Base-by-base conservation (phyloP, 169 alveolate species). In the Plasmodium gaboni region DNA sequence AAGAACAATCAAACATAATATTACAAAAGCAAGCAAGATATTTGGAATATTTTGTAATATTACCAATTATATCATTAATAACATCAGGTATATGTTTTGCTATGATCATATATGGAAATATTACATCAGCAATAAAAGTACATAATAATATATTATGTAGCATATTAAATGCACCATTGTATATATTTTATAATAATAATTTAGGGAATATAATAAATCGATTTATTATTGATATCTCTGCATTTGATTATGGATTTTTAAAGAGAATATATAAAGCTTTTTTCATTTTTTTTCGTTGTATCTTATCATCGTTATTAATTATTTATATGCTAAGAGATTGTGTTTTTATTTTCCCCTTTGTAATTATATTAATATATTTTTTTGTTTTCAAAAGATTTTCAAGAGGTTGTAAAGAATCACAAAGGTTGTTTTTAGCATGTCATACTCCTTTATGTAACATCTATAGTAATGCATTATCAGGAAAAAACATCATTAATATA, bases 361-460 rank as follows among this genome's bases (percentile, higher is more conserved):
- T 88, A 44, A 26, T 74, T 51, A 10, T 88, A 24, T 59, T 92
- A 87, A 38, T 73, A 9, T 15, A 87, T 57, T 76, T 64, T 63
- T 61, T 76, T 64, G 89, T 76, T 76, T 76, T 76, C 65, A 63
- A 65, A 63, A 76, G 61, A 71, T 92, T n/a, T 61, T 92, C 80
- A 6, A 64, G 32, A 74, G 89, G 93, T 13, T 92, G 89, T 87
- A 92, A 92, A 86, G 95, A 92, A 68, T 93, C 93, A 6, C 95
- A 92, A 71, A 86, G 95, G 59, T 76, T 91, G 7, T 92, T 88
- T 26, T 70, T 92, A 73, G 61, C 89, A 9, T 88, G 88, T 42
- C 91, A 69, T 19, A 69, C 95, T 24, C 95, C 95, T 15, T 55
- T 92, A 68, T 92, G 93, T 59, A 87, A 89, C 44, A 92, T 87